Conservation (phyloP, 495 filamentous ascomycete genomes). For the Durotheca rogersii region DNA sequence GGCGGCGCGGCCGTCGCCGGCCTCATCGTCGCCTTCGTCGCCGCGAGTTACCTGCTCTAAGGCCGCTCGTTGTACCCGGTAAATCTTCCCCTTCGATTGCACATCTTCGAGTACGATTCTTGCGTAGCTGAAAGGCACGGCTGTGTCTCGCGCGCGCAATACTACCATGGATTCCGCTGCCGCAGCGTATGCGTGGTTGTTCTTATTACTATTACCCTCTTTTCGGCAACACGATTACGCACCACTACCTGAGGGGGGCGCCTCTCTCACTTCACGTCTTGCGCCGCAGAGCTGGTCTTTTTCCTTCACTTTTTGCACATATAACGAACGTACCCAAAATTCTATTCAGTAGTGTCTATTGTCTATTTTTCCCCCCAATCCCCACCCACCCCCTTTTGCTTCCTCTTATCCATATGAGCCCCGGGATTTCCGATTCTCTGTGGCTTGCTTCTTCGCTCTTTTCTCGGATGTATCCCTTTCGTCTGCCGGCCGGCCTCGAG, state of each 20-base stretch:
- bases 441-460: constrained; percentile 20
- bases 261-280: constrained; percentile 1
- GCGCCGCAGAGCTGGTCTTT: constrained; percentile 9
- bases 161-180: too few species aligned
- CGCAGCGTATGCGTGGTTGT: too few species aligned
- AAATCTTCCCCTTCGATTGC: constrained; percentile 6
- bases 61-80: neutral
- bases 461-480: too few species aligned
- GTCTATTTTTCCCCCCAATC: constrained; percentile 9
- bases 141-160: too few species aligned
- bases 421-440: constrained; percentile 16
- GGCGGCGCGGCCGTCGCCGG: constrained; percentile 47
- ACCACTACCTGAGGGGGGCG: too few species aligned
- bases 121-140: too few species aligned
- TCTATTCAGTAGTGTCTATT: constrained; percentile 28
- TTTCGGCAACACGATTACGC: too few species aligned
- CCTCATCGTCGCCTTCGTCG: constrained; percentile 50
- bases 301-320: too few species aligned
- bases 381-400: too few species aligned
- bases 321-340: constrained; percentile 31
- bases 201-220: too few species aligned
- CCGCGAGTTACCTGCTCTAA: constrained; percentile 47
- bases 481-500: too few species aligned
- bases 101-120: constrained; percentile 7
- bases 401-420: too few species aligned